Conservation (phyloP, 1,139 yeast species). For the Hemisphaericaspora xylanilytica region DNA sequence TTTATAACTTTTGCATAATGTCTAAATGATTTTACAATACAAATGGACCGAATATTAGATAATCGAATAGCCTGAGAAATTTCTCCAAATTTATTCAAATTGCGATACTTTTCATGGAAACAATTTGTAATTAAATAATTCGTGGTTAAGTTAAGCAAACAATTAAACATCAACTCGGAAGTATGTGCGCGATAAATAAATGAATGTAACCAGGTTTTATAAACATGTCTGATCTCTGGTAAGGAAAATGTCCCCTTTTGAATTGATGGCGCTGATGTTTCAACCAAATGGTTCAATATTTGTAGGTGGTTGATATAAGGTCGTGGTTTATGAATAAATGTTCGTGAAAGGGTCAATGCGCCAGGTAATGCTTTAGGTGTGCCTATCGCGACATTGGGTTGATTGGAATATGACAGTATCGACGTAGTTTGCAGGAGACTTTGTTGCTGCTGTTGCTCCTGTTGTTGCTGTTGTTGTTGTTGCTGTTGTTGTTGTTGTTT, state of each 20-base stretch:
- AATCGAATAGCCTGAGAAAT: conserved; percentile 4
- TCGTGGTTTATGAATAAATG: conserved; percentile 13
- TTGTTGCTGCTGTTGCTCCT: neutral
- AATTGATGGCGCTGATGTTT: conserved; percentile 20
- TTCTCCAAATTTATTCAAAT: conserved; percentile 3
- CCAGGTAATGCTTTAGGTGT: conserved; percentile 19
- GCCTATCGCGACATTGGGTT: neutral
- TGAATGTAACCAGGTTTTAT: conserved; percentile 35
- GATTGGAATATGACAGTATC: neutral
- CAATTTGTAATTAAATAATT: conserved; percentile 39
- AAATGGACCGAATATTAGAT: conserved; percentile 5
- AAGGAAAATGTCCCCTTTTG: conserved; percentile 29
- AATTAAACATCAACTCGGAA: conserved; percentile 34
- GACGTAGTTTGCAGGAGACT: too few relatives aligned
- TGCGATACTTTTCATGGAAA: conserved; percentile 20
- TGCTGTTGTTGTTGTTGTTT: neutral
- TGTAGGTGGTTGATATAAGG: conserved; percentile 18
- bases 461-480: neutral
- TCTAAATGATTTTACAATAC: conserved; percentile 22
- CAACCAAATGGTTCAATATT: conserved; percentile 10
- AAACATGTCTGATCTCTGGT: conserved; percentile 30
- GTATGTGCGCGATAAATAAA: conserved; percentile 28
- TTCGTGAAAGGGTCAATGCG: conserved; percentile 14
- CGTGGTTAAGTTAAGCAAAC: conserved; percentile 40
- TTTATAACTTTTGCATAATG: conserved; percentile 41